Evolutionary conservation across 495 filamentous ascomycete genomes (phyloP).

Genomic region (Penicillium lividum): DNA sequence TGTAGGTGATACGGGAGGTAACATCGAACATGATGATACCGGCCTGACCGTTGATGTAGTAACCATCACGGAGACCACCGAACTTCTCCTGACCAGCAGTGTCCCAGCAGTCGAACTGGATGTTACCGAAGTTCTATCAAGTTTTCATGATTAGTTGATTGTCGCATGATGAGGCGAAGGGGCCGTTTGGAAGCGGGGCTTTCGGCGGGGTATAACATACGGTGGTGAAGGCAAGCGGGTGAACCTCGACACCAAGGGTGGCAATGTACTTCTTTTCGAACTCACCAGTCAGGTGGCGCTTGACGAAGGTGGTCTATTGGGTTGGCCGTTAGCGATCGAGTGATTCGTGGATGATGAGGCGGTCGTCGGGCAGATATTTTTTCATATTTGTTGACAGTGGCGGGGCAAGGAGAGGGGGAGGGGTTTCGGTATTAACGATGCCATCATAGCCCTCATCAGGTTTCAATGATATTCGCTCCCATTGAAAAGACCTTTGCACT

Average conservation of each 20-base stretch:
- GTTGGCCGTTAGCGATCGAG: slow-evolving; percentile 34
- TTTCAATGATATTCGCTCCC: slow-evolving; percentile 4
- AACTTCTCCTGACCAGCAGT: slow-evolving; percentile 99
- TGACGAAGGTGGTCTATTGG: slow-evolving; percentile 97
- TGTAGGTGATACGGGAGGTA: slow-evolving; percentile 99
- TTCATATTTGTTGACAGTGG: slow-evolving; percentile 34
- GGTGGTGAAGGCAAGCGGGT: slow-evolving; percentile 90
- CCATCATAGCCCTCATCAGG: slow-evolving; percentile 4
- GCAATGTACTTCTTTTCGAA: slow-evolving; percentile 99
- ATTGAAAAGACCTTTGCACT: neutral
- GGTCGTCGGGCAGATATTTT: slow-evolving; percentile 32
- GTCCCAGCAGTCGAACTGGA: slow-evolving; percentile 99
- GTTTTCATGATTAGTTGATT: slow-evolving; percentile 41
- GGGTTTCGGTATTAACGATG: slow-evolving; percentile 12
- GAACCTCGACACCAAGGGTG: slow-evolving; percentile 98
- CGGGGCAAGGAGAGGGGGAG: slow-evolving; percentile 22
- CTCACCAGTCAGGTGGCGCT: slow-evolving; percentile 98
- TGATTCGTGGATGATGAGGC: slow-evolving; percentile 17
- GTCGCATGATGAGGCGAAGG: slow-evolving; percentile 9
- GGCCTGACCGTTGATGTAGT: slow-evolving; percentile 99
- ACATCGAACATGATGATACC: slow-evolving; percentile 99
- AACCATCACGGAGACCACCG: slow-evolving; percentile 98
- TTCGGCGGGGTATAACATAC: slow-evolving; percentile 69
- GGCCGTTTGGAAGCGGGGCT: slow-evolving; percentile 35
- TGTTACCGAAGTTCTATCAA: slow-evolving; percentile 82